Evolutionary conservation across 2,329 filamentous ascomycete genomes (phyloP).

Genomic region (Verticillium dahliae): DNA sequence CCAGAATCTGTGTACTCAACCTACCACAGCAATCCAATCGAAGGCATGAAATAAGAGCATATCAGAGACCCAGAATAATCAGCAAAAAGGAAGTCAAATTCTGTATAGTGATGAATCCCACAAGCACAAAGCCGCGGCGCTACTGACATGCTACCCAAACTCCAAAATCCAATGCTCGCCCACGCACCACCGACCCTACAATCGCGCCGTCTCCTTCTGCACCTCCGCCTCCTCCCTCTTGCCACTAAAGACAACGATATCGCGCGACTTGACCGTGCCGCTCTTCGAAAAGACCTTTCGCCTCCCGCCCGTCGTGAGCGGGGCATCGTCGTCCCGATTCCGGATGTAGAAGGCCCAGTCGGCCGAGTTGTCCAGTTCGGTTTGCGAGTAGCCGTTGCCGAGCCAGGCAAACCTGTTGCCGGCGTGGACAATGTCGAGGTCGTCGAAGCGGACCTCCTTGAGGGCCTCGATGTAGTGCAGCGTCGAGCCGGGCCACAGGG

Average conservation of each 20-base stretch:
- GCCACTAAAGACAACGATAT: slow-evolving; percentile 11
- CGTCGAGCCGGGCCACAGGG: slow-evolving; percentile 21
- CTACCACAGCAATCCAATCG: too few species aligned
- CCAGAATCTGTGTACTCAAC: too few species aligned
- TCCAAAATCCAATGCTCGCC: neutral
- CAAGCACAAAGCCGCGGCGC: too few species aligned
- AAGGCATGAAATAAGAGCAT: too few species aligned
- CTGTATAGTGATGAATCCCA: too few species aligned
- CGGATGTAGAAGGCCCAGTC: slow-evolving; percentile 33
- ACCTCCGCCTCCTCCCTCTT: slow-evolving; percentile 2
- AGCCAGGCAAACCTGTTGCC: slow-evolving; percentile 31
- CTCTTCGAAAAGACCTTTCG: slow-evolving; percentile 16
- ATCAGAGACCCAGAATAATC: too few species aligned
- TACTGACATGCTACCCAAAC: neutral
- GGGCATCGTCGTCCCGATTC: slow-evolving; percentile 24
- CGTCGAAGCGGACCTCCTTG: slow-evolving; percentile 35
- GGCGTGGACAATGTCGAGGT: slow-evolving; percentile 33
- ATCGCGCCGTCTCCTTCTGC: neutral
- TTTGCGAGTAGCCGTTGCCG: slow-evolving; percentile 35
- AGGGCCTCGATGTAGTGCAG: slow-evolving; percentile 44
- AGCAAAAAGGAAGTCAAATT: too few species aligned
- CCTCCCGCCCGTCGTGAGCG: slow-evolving; percentile 15
- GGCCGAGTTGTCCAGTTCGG: slow-evolving; percentile 28
- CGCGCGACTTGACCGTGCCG: slow-evolving; percentile 13
- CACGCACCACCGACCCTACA: neutral